Conservation (phyloP, 2,329 filamentous ascomycete species). For the Sclerotinia minor region DNA sequence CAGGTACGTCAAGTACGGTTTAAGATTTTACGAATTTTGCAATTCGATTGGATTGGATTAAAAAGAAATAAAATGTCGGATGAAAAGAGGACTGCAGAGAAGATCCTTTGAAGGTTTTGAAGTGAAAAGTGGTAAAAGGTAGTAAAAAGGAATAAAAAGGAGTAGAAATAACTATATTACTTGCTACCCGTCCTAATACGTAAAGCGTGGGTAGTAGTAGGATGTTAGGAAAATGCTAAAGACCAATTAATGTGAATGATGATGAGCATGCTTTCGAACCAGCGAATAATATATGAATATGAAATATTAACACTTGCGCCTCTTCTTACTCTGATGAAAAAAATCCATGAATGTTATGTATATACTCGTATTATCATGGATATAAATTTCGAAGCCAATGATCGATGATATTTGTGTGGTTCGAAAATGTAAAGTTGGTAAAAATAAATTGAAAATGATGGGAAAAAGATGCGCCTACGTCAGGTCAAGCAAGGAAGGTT, state of each 20-base stretch:
- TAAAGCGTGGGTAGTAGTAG: background rate
- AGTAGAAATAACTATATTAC: background rate
- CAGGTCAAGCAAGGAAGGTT: background rate
- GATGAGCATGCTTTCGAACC: background rate
- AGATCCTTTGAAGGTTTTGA: background rate
- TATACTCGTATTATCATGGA: background rate
- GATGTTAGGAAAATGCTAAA: background rate
- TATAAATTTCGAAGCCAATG: background rate
- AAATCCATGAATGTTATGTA: background rate
- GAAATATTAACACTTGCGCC: too few relatives aligned
- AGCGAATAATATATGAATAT: background rate
- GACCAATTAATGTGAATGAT: slow-evolving; percentile 1
- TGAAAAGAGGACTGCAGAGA: slow-evolving; percentile 1
- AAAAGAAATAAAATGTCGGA: background rate
- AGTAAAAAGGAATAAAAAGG: background rate
- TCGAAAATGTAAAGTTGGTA: background rate
- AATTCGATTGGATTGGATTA: background rate
- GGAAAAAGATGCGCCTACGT: background rate
- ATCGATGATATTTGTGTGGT: background rate
- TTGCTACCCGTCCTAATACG: background rate
- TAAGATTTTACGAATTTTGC: background rate
- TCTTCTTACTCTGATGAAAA: background rate
- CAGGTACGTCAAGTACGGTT: slow-evolving; percentile 1
- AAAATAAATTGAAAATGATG: background rate
- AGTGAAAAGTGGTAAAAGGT: background rate